A percentile compares a stretch with the other conserved stretches of the same genome.
phyloP scores from a whole-genome alignment of 352 stramenopile species.

The Plasmopara muralis region DNA sequence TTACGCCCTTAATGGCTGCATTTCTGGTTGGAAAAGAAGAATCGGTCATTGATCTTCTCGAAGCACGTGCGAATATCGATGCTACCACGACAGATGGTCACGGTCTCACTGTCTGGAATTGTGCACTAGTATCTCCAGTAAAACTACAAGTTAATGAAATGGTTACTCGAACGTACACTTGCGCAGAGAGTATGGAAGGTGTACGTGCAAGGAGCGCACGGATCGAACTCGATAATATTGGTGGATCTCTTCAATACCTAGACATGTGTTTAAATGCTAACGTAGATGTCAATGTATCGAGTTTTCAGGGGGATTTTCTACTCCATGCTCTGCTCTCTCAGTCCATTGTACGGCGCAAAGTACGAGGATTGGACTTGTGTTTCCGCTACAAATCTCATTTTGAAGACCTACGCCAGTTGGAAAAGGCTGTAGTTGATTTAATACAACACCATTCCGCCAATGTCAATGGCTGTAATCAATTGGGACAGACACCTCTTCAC shows the following conservation, averaged over 20 bases:
- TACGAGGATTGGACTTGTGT: conserved; percentile 54
- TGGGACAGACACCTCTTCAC: conserved; percentile 63
- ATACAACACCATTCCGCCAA: conserved; percentile 34
- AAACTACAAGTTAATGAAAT: conserved; percentile 12
- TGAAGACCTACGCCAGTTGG: conserved; percentile 18
- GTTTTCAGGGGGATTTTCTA: conserved; percentile 49
- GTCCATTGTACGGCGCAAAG: conserved; percentile 32
- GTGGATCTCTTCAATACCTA: conserved; percentile 27
- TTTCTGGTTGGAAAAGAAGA: conserved; percentile 40
- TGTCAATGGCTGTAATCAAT: conserved; percentile 49
- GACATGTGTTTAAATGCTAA: conserved; percentile 26
- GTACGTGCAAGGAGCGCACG: conserved; percentile 3
- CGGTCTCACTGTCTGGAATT: conserved; percentile 57
- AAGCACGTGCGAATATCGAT: conserved; percentile 35
- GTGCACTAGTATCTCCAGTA: conserved; percentile 31
- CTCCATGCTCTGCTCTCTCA: conserved; percentile 59
- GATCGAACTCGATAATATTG: conserved; percentile 32
- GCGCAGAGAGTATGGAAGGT: not conserved
- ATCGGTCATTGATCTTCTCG: conserved; percentile 27
- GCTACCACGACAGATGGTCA: conserved; percentile 44
- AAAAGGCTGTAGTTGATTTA: conserved; percentile 20
- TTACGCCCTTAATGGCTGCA: conserved; percentile 55
- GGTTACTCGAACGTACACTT: conserved; percentile 13
- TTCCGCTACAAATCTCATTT: conserved; percentile 47
- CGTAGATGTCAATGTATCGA: conserved; percentile 59